phyloP scores from a whole-genome alignment of 2,329 filamentous ascomycete species.

The Clonostachys rhizophaga region DNA sequence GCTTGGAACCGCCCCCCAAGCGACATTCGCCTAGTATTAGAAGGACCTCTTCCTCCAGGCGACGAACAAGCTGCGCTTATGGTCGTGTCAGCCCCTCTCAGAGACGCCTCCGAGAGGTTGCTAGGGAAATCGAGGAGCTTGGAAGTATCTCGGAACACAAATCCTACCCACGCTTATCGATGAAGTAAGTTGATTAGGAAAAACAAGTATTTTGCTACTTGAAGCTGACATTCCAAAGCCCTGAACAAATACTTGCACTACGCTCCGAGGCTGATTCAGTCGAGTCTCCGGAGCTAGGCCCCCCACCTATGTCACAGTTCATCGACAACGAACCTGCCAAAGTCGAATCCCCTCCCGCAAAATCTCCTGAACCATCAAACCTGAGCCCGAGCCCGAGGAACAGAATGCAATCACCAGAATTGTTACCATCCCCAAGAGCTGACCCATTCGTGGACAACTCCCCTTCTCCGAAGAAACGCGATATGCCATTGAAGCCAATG shows the following conservation, averaged over 20 bases:
- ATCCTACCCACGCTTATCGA: conserved; percentile 59
- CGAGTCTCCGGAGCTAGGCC: conserved; percentile 66
- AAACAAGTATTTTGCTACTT: too few species aligned
- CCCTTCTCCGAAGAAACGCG: conserved; percentile 13
- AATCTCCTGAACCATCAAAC: conserved; percentile 1
- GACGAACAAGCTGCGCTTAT: conserved; percentile 31
- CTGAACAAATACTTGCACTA: conserved; percentile 59
- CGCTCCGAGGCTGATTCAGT: conserved; percentile 31
- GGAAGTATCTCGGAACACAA: conserved; percentile 65
- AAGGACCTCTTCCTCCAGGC: conserved; percentile 28
- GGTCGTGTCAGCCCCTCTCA: conserved; percentile 43
- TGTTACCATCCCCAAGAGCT: conserved; percentile 18
- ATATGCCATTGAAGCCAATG: conserved; percentile 2
- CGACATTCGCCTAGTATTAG: conserved; percentile 32
- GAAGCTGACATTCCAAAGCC: conserved; percentile 34
- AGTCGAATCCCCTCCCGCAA: conserved; percentile 37
- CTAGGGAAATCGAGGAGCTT: conserved; percentile 45
- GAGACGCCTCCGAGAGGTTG: conserved; percentile 51
- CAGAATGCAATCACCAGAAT: conserved; percentile 20
- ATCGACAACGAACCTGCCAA: conserved; percentile 53
- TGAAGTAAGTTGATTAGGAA: conserved; percentile 50
- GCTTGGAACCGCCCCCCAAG: conserved; percentile 52
- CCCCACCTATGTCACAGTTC: conserved; percentile 54
- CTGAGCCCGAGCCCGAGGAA: conserved; percentile 12
- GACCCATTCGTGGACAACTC: conserved; percentile 7